Evolutionary conservation across 2,329 filamentous ascomycete species (phyloP).

Genomic region (Talaromyces sp.): DNA sequence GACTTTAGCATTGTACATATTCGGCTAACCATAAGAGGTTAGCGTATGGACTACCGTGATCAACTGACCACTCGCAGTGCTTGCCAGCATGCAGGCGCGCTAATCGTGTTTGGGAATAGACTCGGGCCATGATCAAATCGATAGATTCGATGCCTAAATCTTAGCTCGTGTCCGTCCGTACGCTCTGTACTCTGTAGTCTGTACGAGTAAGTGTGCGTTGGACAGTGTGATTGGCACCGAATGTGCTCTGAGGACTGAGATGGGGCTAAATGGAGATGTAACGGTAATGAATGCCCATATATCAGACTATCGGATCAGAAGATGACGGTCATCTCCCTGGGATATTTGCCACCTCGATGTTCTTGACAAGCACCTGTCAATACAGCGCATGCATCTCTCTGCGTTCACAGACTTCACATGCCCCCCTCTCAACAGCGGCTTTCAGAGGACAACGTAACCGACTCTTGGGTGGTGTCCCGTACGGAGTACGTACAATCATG

Average conservation of each 20-base stretch:
- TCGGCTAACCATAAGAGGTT: not conserved
- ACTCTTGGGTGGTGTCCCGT: no score
- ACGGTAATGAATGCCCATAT: not conserved
- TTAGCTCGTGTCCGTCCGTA: not conserved
- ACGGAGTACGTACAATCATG: not conserved
- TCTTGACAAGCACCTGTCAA: not conserved
- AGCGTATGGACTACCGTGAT: not conserved
- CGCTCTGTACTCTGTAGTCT: not conserved
- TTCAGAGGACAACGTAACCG: not conserved
- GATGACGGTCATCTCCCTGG: not conserved
- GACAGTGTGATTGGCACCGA: not conserved
- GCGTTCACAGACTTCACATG: no score
- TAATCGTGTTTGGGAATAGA: not conserved
- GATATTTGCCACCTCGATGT: not conserved
- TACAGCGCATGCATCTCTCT: not conserved
- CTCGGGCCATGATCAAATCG: conserved; percentile 1
- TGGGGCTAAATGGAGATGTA: conserved; percentile 7
- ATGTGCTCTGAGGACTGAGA: not conserved
- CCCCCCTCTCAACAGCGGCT: not conserved
- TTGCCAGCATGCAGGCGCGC: not conserved
- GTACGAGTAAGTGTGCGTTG: not conserved
- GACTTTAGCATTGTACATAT: conserved; percentile 7
- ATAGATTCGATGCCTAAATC: conserved; percentile 5
- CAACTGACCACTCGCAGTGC: conserved; percentile 9
- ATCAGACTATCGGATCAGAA: not conserved